phyloP scores from a whole-genome alignment of 176 grass and related monocot genomes.

The Triticum aestivum region DNA sequence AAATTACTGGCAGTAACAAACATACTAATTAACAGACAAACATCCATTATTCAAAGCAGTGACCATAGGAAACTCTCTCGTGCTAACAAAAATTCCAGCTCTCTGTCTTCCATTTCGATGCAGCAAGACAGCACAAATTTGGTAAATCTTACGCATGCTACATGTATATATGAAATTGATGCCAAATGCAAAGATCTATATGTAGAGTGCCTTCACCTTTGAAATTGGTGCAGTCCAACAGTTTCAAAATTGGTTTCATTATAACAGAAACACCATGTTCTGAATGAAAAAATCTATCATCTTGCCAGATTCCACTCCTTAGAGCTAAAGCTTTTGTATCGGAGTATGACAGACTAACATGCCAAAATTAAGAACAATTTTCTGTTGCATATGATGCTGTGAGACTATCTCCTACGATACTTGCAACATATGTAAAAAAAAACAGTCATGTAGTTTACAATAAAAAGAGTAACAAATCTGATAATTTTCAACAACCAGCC shows the following conservation, averaged over 20 bases:
- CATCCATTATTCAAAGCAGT: background rate
- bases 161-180: background rate
- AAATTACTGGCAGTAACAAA: constrained; percentile 6
- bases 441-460: background rate
- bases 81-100: background rate
- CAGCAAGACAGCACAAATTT: background rate
- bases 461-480: background rate
- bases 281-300: background rate
- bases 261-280: background rate
- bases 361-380: background rate
- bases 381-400: background rate
- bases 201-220: background rate
- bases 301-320: background rate
- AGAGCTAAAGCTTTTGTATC: background rate
- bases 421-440: background rate
- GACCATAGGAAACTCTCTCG: background rate
- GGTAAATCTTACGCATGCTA: background rate
- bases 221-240: background rate
- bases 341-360: background rate
- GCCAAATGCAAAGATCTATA: background rate
- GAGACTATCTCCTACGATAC: background rate
- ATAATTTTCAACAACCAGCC: background rate
- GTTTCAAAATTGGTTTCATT: background rate
- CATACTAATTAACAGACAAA: background rate
- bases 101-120: background rate